Evolutionary conservation across 805 yeast species (phyloP).

Genomic region (Saitoella complicata): DNA sequence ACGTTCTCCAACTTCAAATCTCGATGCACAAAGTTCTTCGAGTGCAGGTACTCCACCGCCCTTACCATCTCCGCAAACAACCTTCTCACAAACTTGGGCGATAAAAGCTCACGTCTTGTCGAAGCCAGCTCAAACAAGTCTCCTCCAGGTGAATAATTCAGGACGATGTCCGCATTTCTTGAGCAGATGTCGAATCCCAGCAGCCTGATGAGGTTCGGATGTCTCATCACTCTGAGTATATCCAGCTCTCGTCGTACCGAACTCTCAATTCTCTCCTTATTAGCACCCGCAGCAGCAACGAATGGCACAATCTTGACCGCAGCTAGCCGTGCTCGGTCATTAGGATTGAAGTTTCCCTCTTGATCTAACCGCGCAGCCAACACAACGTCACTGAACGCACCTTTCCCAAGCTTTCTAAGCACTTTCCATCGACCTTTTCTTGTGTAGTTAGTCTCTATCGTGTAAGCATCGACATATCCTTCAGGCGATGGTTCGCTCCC

Average conservation of each 20-base stretch:
- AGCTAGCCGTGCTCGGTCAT: slow-evolving; percentile 19
- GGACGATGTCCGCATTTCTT: slow-evolving; percentile 32
- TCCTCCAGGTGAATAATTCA: slow-evolving; percentile 74
- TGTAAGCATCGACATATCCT: too few relatives aligned
- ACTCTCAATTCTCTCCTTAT: slow-evolving; percentile 38
- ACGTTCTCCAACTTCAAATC: slow-evolving; percentile 75
- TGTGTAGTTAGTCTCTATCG: too few relatives aligned
- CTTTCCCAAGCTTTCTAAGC: slow-evolving; percentile 22
- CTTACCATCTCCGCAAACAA: slow-evolving; percentile 53
- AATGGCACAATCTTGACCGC: slow-evolving; percentile 57
- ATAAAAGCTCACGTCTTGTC: slow-evolving; percentile 26
- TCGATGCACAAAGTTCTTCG: slow-evolving; percentile 58
- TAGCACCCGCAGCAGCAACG: slow-evolving; percentile 25
- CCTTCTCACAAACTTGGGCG: slow-evolving; percentile 37
- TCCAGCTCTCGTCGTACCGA: slow-evolving; percentile 59
- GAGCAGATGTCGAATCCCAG: slow-evolving; percentile 22
- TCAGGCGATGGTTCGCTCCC: too few relatives aligned
- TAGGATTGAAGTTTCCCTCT: too few relatives aligned
- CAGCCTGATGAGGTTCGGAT: slow-evolving; percentile 55
- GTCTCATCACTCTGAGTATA: slow-evolving; percentile 36
- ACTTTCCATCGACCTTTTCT: slow-evolving; percentile 19
- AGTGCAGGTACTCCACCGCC: slow-evolving; percentile 62
- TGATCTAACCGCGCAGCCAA: slow-evolving; percentile 16
- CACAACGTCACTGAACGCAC: slow-evolving; percentile 26
- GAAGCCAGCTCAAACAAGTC: slow-evolving; percentile 57